Evolutionary conservation across 208 protist genomes (phyloP).

Genomic region (Leishmania arabica): DNA sequence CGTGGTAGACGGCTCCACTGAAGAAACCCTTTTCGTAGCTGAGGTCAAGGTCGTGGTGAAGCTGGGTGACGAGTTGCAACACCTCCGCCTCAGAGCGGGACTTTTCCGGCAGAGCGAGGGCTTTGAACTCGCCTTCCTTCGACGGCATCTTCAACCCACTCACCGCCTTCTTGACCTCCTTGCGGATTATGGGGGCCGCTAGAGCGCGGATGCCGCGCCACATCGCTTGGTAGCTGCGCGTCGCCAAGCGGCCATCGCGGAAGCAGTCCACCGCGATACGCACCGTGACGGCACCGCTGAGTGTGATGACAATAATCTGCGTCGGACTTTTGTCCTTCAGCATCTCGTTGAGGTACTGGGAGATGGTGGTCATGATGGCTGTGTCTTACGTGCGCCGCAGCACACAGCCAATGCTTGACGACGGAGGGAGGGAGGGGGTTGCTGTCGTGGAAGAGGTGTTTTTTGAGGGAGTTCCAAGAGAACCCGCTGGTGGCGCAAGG

Average conservation of each 20-base stretch:
- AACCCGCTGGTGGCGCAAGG: background rate
- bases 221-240: conserved; percentile 50
- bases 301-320: conserved; percentile 60
- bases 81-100: conserved; percentile 57
- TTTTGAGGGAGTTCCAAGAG: background rate
- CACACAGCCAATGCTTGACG: background rate
- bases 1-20: conserved; percentile 95
- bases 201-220: conserved; percentile 64
- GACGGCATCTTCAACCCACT: conserved; percentile 68
- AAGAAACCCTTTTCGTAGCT: conserved; percentile 75
- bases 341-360: conserved; percentile 56
- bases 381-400: background rate
- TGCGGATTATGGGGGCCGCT: conserved; percentile 59
- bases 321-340: conserved; percentile 56
- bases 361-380: conserved; percentile 45
- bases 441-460: background rate
- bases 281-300: conserved; percentile 35
- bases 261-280: conserved; percentile 48
- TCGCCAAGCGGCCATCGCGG: conserved; percentile 51
- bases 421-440: no score
- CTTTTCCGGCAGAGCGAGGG: conserved; percentile 57
- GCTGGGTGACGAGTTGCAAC: conserved; percentile 43
- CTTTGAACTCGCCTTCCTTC: conserved; percentile 73
- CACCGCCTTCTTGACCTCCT: conserved; percentile 41
- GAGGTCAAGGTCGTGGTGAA: conserved; percentile 75